Percentiles rank a stretch among this genome's conserved stretches.
phyloP scores from a whole-genome alignment of 768 basidiomycete genomes.

The Leccinum incarnatum region DNA sequence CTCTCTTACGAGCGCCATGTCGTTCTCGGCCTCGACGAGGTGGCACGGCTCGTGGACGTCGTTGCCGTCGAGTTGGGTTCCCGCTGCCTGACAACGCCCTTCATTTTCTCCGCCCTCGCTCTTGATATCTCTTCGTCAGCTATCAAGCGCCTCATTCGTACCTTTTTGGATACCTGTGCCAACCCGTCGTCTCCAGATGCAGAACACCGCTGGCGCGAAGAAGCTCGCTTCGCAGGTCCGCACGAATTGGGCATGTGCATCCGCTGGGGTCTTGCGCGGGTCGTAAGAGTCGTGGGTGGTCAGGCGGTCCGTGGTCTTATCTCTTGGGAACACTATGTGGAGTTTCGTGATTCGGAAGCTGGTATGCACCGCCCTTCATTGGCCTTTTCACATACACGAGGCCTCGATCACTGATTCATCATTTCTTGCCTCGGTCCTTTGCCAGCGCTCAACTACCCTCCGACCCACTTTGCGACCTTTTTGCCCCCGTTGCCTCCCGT shows the following conservation, averaged over 20 bases:
- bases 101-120: slow-evolving; percentile 87
- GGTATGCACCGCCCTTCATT: slow-evolving; percentile 47
- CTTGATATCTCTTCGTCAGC: slow-evolving; percentile 78
- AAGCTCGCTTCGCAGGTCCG: slow-evolving; percentile 79
- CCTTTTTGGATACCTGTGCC: slow-evolving; percentile 69
- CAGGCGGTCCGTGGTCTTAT: slow-evolving; percentile 80
- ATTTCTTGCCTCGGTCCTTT: slow-evolving; percentile 12
- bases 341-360: slow-evolving; percentile 80
- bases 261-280: slow-evolving; percentile 86
- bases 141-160: slow-evolving; percentile 72
- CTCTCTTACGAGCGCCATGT: slow-evolving; percentile 72
- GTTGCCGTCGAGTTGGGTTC: slow-evolving; percentile 67
- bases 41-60: slow-evolving; percentile 67
- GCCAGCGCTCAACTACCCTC: slow-evolving; percentile 60
- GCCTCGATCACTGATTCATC: slow-evolving; percentile 20
- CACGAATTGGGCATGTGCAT: slow-evolving; percentile 90
- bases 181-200: slow-evolving; percentile 35
- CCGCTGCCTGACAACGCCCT: slow-evolving; percentile 80
- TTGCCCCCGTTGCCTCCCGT: slow-evolving; percentile 51
- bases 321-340: slow-evolving; percentile 78
- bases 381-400: slow-evolving; percentile 25
- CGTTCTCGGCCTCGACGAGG: slow-evolving; percentile 71
- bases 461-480: slow-evolving; percentile 70
- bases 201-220: slow-evolving; percentile 68
- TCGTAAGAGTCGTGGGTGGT: slow-evolving; percentile 66